Conservation (phyloP, 2,329 filamentous ascomycete genomes). For the Taxawa tesnikishii region DNA sequence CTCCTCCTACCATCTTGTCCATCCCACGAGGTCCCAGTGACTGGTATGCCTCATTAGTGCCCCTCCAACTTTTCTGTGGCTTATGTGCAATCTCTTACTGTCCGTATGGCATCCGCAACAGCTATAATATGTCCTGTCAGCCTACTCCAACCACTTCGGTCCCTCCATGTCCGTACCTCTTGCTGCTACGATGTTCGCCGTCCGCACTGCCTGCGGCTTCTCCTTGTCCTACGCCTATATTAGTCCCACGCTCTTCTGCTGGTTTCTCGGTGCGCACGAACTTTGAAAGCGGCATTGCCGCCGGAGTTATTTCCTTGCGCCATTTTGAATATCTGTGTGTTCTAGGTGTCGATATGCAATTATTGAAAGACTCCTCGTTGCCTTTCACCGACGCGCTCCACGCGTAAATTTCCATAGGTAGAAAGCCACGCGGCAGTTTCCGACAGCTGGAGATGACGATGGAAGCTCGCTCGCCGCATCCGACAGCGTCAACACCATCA, state of each 20-base stretch:
- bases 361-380: too few relatives aligned
- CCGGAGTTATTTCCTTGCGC: slow-evolving; percentile 28
- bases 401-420: too few relatives aligned
- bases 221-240: slow-evolving; percentile 77
- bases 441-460: too few relatives aligned
- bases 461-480: too few relatives aligned
- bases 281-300: slow-evolving; percentile 59
- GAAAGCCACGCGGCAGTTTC: too few relatives aligned
- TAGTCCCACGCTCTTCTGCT: slow-evolving; percentile 85
- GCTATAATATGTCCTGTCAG: slow-evolving; percentile 41
- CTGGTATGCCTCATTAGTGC: slow-evolving; percentile 20
- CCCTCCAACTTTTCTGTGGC: neutral
- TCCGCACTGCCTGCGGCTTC: slow-evolving; percentile 95
- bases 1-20: slow-evolving; percentile 90
- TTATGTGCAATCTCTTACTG: slow-evolving; percentile 35
- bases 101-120: slow-evolving; percentile 94
- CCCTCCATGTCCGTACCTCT: too few relatives aligned
- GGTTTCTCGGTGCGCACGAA: slow-evolving; percentile 89
- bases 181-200: slow-evolving; percentile 92
- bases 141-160: too few relatives aligned
- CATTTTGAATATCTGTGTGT: slow-evolving; percentile 1
- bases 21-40: slow-evolving; percentile 93
- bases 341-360: too few relatives aligned
- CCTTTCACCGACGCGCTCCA: too few relatives aligned
- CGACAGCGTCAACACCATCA: too few relatives aligned